Conservation (phyloP, 1,139 yeast genomes). For the Zygoascus sp. region DNA sequence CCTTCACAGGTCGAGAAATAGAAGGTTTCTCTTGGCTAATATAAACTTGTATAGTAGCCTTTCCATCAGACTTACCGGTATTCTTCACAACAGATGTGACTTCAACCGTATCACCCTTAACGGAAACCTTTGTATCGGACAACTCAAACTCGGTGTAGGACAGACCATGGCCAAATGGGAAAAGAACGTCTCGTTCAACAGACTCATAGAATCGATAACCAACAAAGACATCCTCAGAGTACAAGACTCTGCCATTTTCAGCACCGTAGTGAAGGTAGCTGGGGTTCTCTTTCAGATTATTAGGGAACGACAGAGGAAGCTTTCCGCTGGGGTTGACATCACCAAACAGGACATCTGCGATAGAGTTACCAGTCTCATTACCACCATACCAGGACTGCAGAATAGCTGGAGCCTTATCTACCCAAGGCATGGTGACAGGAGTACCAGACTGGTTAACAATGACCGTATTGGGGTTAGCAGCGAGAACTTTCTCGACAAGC, state of each 20-base stretch:
- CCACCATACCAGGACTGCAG: constrained; percentile 53
- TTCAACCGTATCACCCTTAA: constrained; percentile 32
- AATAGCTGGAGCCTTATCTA: constrained; percentile 43
- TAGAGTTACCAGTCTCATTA: constrained; percentile 46
- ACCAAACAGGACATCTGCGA: constrained; percentile 58
- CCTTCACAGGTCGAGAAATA: constrained; percentile 51
- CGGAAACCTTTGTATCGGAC: constrained; percentile 22
- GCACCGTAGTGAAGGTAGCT: constrained; percentile 43
- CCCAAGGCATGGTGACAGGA: constrained; percentile 61
- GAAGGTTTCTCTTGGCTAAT: constrained; percentile 40
- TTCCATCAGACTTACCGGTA: constrained; percentile 41
- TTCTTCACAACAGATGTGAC: constrained; percentile 43
- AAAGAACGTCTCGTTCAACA: constrained; percentile 43
- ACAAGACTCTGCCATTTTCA: constrained; percentile 50
- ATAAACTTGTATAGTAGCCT: constrained; percentile 48
- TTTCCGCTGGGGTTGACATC: constrained; percentile 63
- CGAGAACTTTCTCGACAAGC: constrained; percentile 43
- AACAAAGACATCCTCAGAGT: constrained; percentile 54
- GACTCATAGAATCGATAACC: constrained; percentile 60
- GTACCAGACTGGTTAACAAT: constrained; percentile 60
- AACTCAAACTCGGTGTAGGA: constrained; percentile 49
- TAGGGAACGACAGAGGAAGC: constrained; percentile 57
- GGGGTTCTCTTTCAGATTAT: constrained; percentile 45
- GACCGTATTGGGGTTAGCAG: constrained; percentile 49
- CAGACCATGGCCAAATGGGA: constrained; percentile 60